Base-by-base conservation (phyloP, 2,329 filamentous ascomycete species). In the Beauveria brongniartii region DNA sequence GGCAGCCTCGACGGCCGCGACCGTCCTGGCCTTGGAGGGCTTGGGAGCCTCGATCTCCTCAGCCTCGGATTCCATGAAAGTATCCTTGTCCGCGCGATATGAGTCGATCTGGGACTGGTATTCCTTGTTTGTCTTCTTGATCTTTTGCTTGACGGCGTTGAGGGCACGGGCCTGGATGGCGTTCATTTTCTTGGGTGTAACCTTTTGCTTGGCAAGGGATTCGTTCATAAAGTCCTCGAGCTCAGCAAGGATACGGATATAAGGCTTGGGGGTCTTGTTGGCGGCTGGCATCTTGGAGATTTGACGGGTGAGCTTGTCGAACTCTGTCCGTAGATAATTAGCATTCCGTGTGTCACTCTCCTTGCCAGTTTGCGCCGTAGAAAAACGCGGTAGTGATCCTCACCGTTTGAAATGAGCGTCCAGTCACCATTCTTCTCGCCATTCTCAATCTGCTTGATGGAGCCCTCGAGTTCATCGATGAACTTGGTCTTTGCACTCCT, bases 401-500 rank as follows among this genome's bases (percentile, higher is more conserved):
- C 83, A 95, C 92, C 92, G 72, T 85, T 84, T 64, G 91, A 90
- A 68, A 97, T 95, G 65, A 93, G 87, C 67, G 89, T 90, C 94
- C 94, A 99, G 78, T 99, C 94, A 72, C 90, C 92, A 72, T 97
- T 99, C 82, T 96, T 97, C 77, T 94, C 83, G 64, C 91, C 92
- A 78, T 99, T 99, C 74, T 97, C 92, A 71, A 99, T 97, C 71
- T 89, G 79, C 75, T 89, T 89, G 71, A 97, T 90, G 48, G 88
- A 96, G 63, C 85, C 84, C 75, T 99, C 93, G 63, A 99, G 82
- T 77, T 97, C 95, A 72, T 97, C 93, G 67, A 91, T 82, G 64
- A 94, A 86, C 84, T 99, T 99, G 81, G 97, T 92, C 79, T 97
- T 97, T 71, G 93, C 92, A 76, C 92, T 97, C 84, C 96, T 97